Base-by-base conservation (phyloP, 1,284 basidiomycete genomes). In the Trichosporon asahii region DNA sequence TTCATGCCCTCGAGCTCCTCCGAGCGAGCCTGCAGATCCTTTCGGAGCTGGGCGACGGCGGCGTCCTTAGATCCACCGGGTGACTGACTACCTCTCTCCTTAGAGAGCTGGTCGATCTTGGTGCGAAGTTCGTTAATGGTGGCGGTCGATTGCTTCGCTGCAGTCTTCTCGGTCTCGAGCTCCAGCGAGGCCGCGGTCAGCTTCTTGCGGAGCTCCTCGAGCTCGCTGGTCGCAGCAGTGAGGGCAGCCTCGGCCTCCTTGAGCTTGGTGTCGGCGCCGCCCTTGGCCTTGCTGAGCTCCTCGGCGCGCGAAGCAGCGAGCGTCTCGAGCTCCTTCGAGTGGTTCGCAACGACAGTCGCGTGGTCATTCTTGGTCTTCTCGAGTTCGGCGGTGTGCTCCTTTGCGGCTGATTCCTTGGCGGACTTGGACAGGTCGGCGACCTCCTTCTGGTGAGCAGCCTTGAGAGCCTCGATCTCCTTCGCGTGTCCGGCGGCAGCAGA, bases 1-100 rank as follows among this genome's bases (percentile, higher is more conserved):
- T 77, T 78, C 49, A 77, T 75, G 66, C 77, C 77, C 66, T 76
- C 76, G 49, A 79, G 72, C 72, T 81, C 80, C 64, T 80, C 79
- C 11, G 64, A 67, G 44, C 76, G 69, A 37, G 69, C 72, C 46
- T 76, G 72, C 65, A 77, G 87, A 12, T 78, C 76, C 66, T 73
- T 70, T 53, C 73, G 69, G 25, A 74, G 70, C 37, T 61, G 61
- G 8, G 64, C 53, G 14, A 69, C 15, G 29, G 60, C 66, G 60
- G 69, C 68, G 33, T 27, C 31, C 35, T 61, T 21, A 25, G 63
- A 40, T 66, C 66, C 65, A 44, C 11, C 33, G 15, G 70, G 68
- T 21, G 66, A 68, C 7, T 40, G 57, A 68, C 12, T 40, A 15
- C 21, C 15, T 2, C 8, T 53, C 53, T 66, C 46, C 40, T 65